Evolutionary conservation across 2,329 filamentous ascomycete genomes (phyloP).

Genomic region (Pseudocercospora crystallina): DNA sequence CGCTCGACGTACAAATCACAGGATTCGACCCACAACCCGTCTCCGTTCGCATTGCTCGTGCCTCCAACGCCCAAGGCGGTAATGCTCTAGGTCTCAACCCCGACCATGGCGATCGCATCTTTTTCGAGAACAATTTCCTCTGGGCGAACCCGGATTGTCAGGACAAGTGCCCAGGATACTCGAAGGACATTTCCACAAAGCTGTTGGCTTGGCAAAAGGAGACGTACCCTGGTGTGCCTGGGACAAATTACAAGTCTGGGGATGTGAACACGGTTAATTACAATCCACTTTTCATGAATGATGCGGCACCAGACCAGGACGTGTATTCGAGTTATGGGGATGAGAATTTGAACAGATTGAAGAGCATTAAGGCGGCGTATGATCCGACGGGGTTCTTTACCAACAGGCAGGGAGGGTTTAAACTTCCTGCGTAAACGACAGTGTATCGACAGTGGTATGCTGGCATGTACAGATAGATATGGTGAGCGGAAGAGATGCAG

Average conservation of each 20-base stretch:
- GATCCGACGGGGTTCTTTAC: constrained; percentile 27
- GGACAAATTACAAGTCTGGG: constrained; percentile 22
- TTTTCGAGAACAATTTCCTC: constrained; percentile 23
- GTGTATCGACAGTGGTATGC: no score
- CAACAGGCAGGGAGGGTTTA: constrained; percentile 24
- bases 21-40: constrained; percentile 23
- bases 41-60: constrained; percentile 15
- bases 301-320: constrained; percentile 26
- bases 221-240: constrained; percentile 11
- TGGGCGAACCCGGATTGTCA: constrained; percentile 22
- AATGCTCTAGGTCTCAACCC: constrained; percentile 21
- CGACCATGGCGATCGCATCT: constrained; percentile 20
- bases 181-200: constrained; percentile 7
- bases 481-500: no score
- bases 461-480: no score
- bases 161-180: constrained; percentile 18
- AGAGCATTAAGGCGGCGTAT: constrained; percentile 21
- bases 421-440: constrained; percentile 16
- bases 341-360: constrained; percentile 23
- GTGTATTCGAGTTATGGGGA: constrained; percentile 23
- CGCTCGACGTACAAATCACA: constrained; percentile 20
- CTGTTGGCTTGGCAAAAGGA: constrained; percentile 15
- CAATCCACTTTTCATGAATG: constrained; percentile 27
- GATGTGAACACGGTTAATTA: constrained; percentile 11
- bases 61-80: constrained; percentile 18